Evolutionary conservation across 495 filamentous ascomycete genomes (phyloP), one percentile per base, ranked within the genome.

Genomic region (Aspergillus incahuasiensis): DNA sequence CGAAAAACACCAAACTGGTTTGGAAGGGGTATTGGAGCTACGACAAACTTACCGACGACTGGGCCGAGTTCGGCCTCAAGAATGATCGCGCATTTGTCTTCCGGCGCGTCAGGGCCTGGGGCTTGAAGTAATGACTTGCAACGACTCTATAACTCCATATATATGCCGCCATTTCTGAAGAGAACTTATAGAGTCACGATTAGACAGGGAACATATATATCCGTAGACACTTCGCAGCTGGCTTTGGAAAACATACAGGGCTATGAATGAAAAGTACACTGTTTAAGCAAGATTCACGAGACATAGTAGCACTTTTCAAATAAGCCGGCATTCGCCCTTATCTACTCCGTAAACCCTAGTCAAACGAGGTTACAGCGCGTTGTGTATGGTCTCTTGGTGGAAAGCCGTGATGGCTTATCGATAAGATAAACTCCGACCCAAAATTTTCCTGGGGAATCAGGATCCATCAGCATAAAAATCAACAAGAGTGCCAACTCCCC

Each of bases 21-120:
- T 97, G 95, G 95, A 86, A 86, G 67, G 88, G 89, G 0, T 96
- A 87, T 70, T 96, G 90, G 87, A 91, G 85, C 70, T 95, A 94
- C 61, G 95, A 96, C 63, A 79, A 78, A 62, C 71, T 95, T 60
- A 92, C 91, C 18, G 91, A 92, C 65, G 92, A 96, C 68, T 90
- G 90, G 87, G 90, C 80, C 0, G 87, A 89, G 70, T 97, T 97
- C 71, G 77, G 80, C 16, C 71, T 92, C 57, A 87, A 84, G 68
- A 89, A 96, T 68, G 87, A 91, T 64, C 86, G 88, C 64, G 80
- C 91, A 1, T 97, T 87, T 72, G 87, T 90, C 59, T 98, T 90
- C 70, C 90, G 90, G 59, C 76, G 94, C 30, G 95, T 99, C 30
- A 65, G 75, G 7, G 75, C 71, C 3, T 78, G 75, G 75, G 75